phyloP scores from a whole-genome alignment of 148 eudicot genomes.

The Camellia lanceoleosa region DNA sequence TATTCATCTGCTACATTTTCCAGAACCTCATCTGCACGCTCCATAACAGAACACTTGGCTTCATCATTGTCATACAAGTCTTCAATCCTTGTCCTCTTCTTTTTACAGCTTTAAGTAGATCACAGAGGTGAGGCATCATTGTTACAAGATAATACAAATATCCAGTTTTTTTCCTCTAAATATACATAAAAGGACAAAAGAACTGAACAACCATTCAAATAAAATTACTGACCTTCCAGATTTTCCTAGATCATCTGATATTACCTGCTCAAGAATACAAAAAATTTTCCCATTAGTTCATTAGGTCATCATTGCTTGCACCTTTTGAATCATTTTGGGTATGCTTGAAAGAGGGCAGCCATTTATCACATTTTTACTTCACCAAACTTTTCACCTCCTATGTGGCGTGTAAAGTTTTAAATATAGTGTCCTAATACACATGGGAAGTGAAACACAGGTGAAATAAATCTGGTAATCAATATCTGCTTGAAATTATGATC shows the following conservation, averaged over 20 bases:
- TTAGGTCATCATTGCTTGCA: not conserved
- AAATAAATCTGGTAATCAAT: no score
- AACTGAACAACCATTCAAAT: not conserved
- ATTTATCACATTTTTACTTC: no score
- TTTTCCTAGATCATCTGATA: not conserved
- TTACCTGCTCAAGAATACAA: slow-evolving; percentile 16
- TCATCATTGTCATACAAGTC: slow-evolving; percentile 44
- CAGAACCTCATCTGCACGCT: slow-evolving; percentile 39
- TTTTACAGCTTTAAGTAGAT: slow-evolving; percentile 20
- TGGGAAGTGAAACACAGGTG: no score
- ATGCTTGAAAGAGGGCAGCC: not conserved
- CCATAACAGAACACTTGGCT: slow-evolving; percentile 38
- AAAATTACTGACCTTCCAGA: slow-evolving; percentile 18
- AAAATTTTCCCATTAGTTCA: not conserved
- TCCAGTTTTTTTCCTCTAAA: not conserved
- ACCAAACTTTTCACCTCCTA: no score
- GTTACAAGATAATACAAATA: slow-evolving; percentile 6
- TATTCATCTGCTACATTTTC: slow-evolving; percentile 21
- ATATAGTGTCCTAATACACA: no score
- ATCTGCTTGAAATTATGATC: not conserved
- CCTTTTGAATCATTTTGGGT: not conserved
- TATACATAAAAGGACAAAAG: not conserved
- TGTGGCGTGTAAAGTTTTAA: no score
- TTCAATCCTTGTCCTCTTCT: slow-evolving; percentile 37
- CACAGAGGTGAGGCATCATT: slow-evolving; percentile 8